Evolutionary conservation across 108 stramenopile genomes (phyloP), one percentile per base, ranked within the genome.

Genomic region (Nannochloropsis salina): DNA sequence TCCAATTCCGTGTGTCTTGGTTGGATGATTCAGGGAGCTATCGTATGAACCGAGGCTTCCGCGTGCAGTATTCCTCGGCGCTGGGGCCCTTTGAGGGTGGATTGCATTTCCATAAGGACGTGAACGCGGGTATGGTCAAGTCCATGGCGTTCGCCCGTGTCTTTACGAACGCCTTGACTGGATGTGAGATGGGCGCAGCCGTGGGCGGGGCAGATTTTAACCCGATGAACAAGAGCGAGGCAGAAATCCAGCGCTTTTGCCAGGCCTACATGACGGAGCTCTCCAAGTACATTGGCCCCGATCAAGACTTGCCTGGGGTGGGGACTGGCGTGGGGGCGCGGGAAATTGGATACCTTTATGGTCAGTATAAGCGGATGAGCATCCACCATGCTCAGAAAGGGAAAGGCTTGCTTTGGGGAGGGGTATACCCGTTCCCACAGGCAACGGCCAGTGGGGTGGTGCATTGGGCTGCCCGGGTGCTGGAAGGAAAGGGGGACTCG

Each of bases 201-300:
- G 94, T 93, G 20, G 98, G 98, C 9, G 98, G 98, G 21, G 87
- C 95, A 22, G 97, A 99, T 89, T 96, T 99, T 84, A 94, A 99
- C 88, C 98, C 98, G 31, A 86, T 80, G 81, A 89, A 89, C 90
- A 98, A 98, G 92, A 93, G 92, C 22, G 97, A 99, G 86, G 92
- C 94, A 9, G 98, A 99, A 90, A 93, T 98, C 45, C 96, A 97
- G 87, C 92, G 97, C 80, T 99, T 99, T 87, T 99, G 98, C 85
- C 97, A 98, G 91, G 93, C 93, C 74, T 99, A 95, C 92, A 97
- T 97, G 95, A 98, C 97, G 20, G 98, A 99, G 85, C 86, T 99
- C 45, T 90, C 94, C 83, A 96, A 96, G 87, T 97, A 99, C 91
- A 92, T 99, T 84, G 98, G 97, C 9, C 95, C 96, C 6, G 96